phyloP scores from a whole-genome alignment of 805 yeast genomes.

The Candida ovalis region DNA sequence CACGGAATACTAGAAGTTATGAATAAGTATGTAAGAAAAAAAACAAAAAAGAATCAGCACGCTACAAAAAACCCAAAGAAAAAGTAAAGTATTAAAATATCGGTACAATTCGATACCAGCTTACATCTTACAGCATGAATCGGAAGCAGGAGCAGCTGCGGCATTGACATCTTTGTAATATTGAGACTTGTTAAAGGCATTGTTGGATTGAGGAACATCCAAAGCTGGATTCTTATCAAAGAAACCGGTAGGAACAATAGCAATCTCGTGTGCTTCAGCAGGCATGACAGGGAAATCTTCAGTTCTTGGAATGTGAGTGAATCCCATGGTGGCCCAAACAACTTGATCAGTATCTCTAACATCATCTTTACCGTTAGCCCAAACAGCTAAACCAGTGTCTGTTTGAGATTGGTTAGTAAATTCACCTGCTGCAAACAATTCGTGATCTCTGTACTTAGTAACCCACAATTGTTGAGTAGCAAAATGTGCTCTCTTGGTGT shows the following conservation, averaged over 20 bases:
- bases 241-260: slow-evolving; percentile 68
- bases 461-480: slow-evolving; percentile 83
- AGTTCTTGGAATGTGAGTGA: slow-evolving; percentile 77
- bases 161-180: slow-evolving; percentile 27
- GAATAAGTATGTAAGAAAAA: no score
- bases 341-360: slow-evolving; percentile 76
- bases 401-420: slow-evolving; percentile 75
- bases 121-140: slow-evolving; percentile 29
- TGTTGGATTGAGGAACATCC: slow-evolving; percentile 70
- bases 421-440: slow-evolving; percentile 78
- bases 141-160: slow-evolving; percentile 17
- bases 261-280: slow-evolving; percentile 68
- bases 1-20: no score
- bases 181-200: slow-evolving; percentile 62
- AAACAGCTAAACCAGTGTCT: slow-evolving; percentile 69
- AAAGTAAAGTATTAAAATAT: neutral
- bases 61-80: neutral
- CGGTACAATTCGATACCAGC: neutral
- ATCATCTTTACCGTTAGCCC: slow-evolving; percentile 64
- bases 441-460: slow-evolving; percentile 69
- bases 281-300: slow-evolving; percentile 94
- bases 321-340: slow-evolving; percentile 78
- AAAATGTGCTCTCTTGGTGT: slow-evolving; percentile 68
- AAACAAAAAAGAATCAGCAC: neutral
- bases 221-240: slow-evolving; percentile 75